A percentile compares a stretch with the other conserved stretches of the same genome.
Conservation (phyloP, 495 filamentous ascomycete genomes). For the Penicillium taxi region DNA sequence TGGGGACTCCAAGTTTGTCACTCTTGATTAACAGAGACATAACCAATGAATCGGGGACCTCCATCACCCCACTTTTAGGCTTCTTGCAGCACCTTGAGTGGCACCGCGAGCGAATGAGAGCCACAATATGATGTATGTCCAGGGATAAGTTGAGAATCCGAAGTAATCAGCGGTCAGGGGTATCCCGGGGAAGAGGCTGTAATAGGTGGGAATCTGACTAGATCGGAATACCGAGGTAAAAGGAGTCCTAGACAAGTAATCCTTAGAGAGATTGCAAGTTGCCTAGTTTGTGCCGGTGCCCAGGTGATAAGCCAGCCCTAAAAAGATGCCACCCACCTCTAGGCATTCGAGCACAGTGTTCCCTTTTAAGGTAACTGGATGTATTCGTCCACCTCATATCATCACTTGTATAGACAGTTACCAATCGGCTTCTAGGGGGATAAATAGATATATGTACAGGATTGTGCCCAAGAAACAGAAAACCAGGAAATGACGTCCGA, state of each 20-base stretch:
- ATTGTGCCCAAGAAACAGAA: slow-evolving; percentile 6
- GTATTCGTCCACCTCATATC: slow-evolving; percentile 11
- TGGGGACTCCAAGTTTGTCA: background rate
- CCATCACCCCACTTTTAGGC: background rate
- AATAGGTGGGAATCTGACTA: too few species aligned
- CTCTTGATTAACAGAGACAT: background rate
- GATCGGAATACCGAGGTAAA: too few species aligned
- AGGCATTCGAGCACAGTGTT: too few species aligned
- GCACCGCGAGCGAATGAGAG: background rate
- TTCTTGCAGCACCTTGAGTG: background rate
- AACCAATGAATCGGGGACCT: background rate
- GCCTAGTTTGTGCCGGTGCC: too few species aligned
- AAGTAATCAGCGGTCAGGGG: too few species aligned
- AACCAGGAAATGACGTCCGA: slow-evolving; percentile 16
- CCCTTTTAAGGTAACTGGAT: too few species aligned
- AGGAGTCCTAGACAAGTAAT: too few species aligned
- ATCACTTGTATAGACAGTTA: slow-evolving; percentile 9
- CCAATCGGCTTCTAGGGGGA: slow-evolving; percentile 9
- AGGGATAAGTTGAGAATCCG: slow-evolving; percentile 2
- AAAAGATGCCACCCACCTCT: too few species aligned
- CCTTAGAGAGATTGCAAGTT: too few species aligned
- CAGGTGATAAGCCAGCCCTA: too few species aligned
- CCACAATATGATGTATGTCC: background rate
- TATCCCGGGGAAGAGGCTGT: too few species aligned
- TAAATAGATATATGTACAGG: slow-evolving; percentile 26